A percentile compares a stretch with the other conserved stretches of the same genome.
Evolutionary conservation across 2,329 filamentous ascomycete species (phyloP).

Genomic region (Ilyonectria robusta): DNA sequence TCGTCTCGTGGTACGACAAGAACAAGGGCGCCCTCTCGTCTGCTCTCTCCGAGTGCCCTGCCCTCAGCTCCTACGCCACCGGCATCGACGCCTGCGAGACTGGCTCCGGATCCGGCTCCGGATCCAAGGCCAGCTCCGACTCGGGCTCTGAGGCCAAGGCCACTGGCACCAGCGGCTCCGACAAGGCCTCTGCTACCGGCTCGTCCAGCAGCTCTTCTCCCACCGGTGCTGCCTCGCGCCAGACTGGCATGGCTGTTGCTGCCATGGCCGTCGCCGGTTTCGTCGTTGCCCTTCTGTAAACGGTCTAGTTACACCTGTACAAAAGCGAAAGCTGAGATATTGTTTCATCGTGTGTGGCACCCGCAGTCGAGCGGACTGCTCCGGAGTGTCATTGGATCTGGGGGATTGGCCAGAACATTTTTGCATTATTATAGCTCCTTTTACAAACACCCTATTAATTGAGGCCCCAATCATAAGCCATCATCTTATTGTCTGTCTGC

Average conservation of each 20-base stretch:
- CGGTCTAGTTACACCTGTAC: background rate
- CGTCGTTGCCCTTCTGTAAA: conserved; percentile 49
- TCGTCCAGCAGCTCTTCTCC: conserved; percentile 13
- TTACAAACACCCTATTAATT: background rate
- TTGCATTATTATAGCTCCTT: background rate
- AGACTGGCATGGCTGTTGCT: conserved; percentile 49
- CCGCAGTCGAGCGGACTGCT: background rate
- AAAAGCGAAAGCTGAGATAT: background rate
- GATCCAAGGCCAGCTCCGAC: background rate
- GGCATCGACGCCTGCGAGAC: conserved; percentile 43
- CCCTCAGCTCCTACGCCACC: conserved; percentile 36
- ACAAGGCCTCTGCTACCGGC: background rate
- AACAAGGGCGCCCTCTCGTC: conserved; percentile 47
- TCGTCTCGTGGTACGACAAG: conserved; percentile 49
- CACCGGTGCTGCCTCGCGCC: conserved; percentile 43
- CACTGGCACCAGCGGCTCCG: conserved; percentile 10
- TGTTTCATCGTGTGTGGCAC: background rate
- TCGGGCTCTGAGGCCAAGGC: conserved; percentile 16
- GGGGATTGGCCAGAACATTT: conserved; percentile 1
- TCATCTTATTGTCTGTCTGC: background rate
- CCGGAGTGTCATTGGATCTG: background rate
- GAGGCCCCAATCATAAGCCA: background rate
- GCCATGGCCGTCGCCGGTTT: conserved; percentile 51
- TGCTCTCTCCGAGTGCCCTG: conserved; percentile 47
- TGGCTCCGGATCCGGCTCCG: conserved; percentile 6